Conservation (phyloP, 2,329 filamentous ascomycete species). For the Rugonectria rugulosa region DNA sequence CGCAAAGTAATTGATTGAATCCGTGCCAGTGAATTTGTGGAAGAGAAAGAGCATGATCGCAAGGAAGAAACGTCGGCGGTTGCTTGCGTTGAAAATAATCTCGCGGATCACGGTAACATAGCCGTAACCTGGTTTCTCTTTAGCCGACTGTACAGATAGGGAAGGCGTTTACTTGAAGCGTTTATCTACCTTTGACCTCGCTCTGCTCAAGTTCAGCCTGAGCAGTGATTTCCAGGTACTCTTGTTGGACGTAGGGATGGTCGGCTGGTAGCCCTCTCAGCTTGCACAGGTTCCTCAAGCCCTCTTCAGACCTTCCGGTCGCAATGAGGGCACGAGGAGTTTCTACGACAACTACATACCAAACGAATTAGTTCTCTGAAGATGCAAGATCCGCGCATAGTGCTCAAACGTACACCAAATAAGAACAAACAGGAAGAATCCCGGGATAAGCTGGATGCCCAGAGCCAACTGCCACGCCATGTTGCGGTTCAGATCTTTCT, state of each 20-base stretch:
- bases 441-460: constrained; percentile 28
- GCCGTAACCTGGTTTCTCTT: constrained; percentile 16
- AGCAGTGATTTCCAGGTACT: constrained; percentile 40
- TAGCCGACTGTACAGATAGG: neutral
- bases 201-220: constrained; percentile 31
- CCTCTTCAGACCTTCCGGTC: constrained; percentile 44
- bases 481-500: neutral
- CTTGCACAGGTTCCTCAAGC: constrained; percentile 46
- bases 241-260: constrained; percentile 48
- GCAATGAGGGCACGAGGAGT: constrained; percentile 42
- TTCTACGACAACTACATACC: constrained; percentile 13
- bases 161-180: neutral
- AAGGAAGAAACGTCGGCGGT: constrained; percentile 37
- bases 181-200: constrained; percentile 5
- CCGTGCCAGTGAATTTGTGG: constrained; percentile 28
- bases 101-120: constrained; percentile 26
- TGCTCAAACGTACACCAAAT: constrained; percentile 11
- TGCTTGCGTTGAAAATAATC: constrained; percentile 29
- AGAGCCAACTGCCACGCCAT: constrained; percentile 16
- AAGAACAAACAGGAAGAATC: constrained; percentile 22
- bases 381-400: fast-evolving
- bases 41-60: constrained; percentile 33
- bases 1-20: constrained; percentile 31
- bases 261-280: constrained; percentile 48
- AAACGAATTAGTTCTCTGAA: neutral